Evolutionary conservation across 805 yeast species (phyloP).

Genomic region (Jamesozyma lodderae): DNA sequence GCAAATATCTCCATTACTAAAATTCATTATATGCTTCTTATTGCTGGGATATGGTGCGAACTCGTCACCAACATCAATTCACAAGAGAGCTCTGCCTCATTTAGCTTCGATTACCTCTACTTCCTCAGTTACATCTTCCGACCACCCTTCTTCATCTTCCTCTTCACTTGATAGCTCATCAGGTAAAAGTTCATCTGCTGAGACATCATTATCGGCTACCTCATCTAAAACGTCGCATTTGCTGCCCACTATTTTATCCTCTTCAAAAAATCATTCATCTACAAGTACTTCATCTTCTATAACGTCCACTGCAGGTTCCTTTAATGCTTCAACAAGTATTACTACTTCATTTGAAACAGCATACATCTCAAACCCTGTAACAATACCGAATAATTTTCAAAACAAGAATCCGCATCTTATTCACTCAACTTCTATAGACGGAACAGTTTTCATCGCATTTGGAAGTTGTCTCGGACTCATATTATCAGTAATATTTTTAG

Average conservation of each 20-base stretch:
- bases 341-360: background rate
- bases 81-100: slow-evolving; percentile 1
- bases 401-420: slow-evolving; percentile 2
- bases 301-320: background rate
- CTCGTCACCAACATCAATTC: too few relatives aligned
- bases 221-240: too few relatives aligned
- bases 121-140: background rate
- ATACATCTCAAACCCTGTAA: slow-evolving; percentile 1
- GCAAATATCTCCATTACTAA: too few relatives aligned
- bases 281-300: background rate
- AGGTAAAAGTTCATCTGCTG: background rate
- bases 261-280: too few relatives aligned
- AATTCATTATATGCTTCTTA: too few relatives aligned
- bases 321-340: background rate
- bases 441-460: slow-evolving; percentile 71
- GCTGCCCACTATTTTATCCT: too few relatives aligned
- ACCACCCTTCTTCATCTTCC: background rate
- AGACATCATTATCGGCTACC: background rate
- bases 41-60: too few relatives aligned
- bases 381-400: slow-evolving; percentile 1
- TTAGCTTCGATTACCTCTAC: background rate
- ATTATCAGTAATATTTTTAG: slow-evolving; percentile 20
- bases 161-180: background rate
- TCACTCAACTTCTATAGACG: slow-evolving; percentile 35
- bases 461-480: slow-evolving; percentile 59